These are phyloP conservation scores for Mycocentrospora acerina DNA, from an alignment of 2,329 filamentous ascomycete species.

Conservation along the genomic window DNA sequence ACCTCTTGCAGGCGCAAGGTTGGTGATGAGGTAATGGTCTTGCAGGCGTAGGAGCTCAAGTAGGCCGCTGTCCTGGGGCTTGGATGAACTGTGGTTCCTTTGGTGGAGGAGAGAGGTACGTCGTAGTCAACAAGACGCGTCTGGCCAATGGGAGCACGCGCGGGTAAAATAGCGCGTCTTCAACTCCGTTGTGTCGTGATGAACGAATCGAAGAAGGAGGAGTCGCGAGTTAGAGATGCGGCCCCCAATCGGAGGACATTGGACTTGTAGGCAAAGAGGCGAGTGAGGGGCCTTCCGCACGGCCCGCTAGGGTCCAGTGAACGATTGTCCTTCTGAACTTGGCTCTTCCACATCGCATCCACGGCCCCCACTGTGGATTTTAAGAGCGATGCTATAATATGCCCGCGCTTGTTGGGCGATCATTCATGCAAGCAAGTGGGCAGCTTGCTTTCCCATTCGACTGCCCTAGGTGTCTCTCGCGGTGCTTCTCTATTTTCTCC, in stretches of 20 bases:
- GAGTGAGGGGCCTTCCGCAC: too few relatives aligned
- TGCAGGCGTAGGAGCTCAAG: slow-evolving; percentile 11
- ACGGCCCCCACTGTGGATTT: background rate
- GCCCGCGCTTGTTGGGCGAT: slow-evolving; percentile 11
- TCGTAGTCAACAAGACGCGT: background rate
- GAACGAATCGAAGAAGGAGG: slow-evolving; percentile 2
- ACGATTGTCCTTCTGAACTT: background rate
- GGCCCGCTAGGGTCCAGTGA: slow-evolving; percentile 3
- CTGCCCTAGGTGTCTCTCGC: slow-evolving; percentile 25
- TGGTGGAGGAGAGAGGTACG: slow-evolving; percentile 3
- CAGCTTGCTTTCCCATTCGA: slow-evolving; percentile 21
- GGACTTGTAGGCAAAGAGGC: too few relatives aligned
- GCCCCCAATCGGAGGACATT: slow-evolving; percentile 5
- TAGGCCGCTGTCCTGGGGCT: slow-evolving; percentile 6
- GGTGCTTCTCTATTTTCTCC: slow-evolving; percentile 21
- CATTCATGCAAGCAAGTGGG: slow-evolving; percentile 13
- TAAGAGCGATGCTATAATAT: too few relatives aligned
- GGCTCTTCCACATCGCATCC: background rate
- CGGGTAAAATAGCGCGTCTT: slow-evolving; percentile 1
- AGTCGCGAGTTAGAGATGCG: background rate
- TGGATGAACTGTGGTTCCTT: slow-evolving; percentile 1
- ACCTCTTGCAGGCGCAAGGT: slow-evolving; percentile 15
- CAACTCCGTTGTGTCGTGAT: background rate
- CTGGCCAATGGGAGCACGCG: slow-evolving; percentile 1
- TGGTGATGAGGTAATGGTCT: background rate